A percentile compares a stretch with the other conserved stretches of the same genome.
phyloP scores from a whole-genome alignment of 768 basidiomycete genomes.

The Tricholoma furcatifolium region DNA sequence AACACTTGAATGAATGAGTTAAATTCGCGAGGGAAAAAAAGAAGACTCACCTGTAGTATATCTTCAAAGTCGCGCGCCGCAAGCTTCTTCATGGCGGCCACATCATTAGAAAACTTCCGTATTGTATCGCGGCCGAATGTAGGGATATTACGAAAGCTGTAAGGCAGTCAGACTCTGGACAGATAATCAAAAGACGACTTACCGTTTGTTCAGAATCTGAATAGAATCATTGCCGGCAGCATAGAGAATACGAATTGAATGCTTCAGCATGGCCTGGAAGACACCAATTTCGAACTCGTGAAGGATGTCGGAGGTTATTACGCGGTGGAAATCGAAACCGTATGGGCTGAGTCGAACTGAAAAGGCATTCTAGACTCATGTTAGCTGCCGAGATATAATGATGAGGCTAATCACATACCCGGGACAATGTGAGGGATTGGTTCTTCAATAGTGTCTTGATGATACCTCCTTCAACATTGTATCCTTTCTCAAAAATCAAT shows the following conservation, averaged over 20 bases:
- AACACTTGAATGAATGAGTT: not conserved
- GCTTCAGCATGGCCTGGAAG: slow-evolving; percentile 19
- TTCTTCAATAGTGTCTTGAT: slow-evolving; percentile 12
- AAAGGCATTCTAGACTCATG: slow-evolving; percentile 4
- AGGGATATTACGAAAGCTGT: not conserved
- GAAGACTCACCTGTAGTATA: not conserved
- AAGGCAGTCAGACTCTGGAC: no score
- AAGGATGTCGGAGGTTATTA: slow-evolving; percentile 19
- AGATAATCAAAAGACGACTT: no score
- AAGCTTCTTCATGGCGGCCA: not conserved
- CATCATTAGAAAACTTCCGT: not conserved
- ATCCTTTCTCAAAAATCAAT: slow-evolving; percentile 14
- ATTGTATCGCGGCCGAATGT: not conserved
- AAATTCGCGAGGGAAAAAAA: no score
- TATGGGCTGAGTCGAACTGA: not conserved
- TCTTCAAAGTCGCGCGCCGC: not conserved
- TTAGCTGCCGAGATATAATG: not conserved
- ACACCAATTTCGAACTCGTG: no score
- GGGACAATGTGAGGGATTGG: slow-evolving; percentile 18
- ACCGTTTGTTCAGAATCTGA: not conserved
- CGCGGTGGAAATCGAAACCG: slow-evolving; percentile 15
- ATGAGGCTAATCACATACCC: slow-evolving; percentile 9
- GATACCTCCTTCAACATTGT: not conserved
- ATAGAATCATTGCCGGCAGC: slow-evolving; percentile 11
- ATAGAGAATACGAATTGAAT: slow-evolving; percentile 22